These are phyloP conservation scores for Filosporella fistucella DNA, from an alignment of 495 filamentous ascomycete species.

Conservation along the genomic window DNA sequence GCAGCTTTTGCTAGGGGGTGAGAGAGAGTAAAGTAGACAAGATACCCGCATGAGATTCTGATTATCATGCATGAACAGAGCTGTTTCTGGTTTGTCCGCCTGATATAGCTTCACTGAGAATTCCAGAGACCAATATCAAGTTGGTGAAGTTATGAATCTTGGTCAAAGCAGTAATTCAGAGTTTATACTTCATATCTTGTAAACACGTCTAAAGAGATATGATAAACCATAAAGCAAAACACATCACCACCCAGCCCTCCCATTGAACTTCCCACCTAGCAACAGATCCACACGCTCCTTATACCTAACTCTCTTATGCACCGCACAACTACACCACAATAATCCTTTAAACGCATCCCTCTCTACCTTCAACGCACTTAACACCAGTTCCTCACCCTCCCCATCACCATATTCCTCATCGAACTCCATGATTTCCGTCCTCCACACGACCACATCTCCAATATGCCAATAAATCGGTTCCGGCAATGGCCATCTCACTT, in stretches of 20 bases:
- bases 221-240: too few species aligned
- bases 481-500: background rate
- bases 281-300: background rate
- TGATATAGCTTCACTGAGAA: too few species aligned
- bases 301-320: background rate
- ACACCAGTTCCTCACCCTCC: background rate
- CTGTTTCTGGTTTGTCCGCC: too few species aligned
- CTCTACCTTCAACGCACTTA: background rate
- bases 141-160: too few species aligned
- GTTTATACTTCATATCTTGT: too few species aligned
- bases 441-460: background rate
- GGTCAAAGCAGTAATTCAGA: too few species aligned
- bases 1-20: background rate
- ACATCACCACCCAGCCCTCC: background rate
- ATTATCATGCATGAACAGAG: too few species aligned
- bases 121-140: too few species aligned
- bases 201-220: too few species aligned
- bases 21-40: too few species aligned
- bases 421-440: background rate
- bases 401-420: background rate
- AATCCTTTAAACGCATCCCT: background rate
- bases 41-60: too few species aligned
- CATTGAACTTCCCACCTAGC: background rate
- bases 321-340: background rate
- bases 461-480: background rate